Percentiles rank a stretch among this genome's conserved stretches.
These are phyloP conservation scores for Aspergillus nomiae DNA, from an alignment of 2,329 filamentous ascomycete species.

Conservation along the genomic window DNA sequence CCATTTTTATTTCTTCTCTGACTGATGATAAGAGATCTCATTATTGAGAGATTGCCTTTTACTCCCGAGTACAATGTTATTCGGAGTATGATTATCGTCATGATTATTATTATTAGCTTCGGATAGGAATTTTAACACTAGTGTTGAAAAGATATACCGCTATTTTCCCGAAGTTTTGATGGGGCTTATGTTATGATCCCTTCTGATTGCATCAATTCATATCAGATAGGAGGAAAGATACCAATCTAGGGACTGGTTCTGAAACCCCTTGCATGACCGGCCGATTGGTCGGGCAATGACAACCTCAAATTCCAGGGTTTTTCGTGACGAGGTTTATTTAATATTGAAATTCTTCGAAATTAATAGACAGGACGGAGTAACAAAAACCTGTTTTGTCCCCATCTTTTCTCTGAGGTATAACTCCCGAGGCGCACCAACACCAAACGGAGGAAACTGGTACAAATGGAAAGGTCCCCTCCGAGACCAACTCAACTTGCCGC, in stretches of 20 bases:
- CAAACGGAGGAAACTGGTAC: neutral
- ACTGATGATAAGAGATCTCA: neutral
- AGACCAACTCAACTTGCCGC: conserved; percentile 2
- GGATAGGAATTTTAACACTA: neutral
- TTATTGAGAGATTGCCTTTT: neutral
- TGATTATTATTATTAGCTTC: neutral
- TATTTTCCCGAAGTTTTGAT: neutral
- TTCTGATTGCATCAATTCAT: conserved; percentile 1
- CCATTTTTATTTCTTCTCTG: neutral
- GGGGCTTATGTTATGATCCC: neutral
- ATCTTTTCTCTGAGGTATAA: neutral
- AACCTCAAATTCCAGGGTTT: neutral
- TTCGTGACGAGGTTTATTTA: too few species aligned
- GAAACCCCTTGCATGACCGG: conserved; percentile 1
- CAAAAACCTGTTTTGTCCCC: neutral
- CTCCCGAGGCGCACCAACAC: neutral
- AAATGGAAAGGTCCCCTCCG: neutral
- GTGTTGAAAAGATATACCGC: neutral
- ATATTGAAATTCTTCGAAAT: neutral
- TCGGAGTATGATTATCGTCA: neutral
- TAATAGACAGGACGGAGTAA: neutral
- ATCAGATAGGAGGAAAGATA: neutral
- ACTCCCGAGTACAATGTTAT: neutral
- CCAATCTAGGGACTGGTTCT: neutral
- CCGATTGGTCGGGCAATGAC: neutral